Base-by-base conservation (phyloP, 148 eudicot species). In the Chenopodium formosanum region DNA sequence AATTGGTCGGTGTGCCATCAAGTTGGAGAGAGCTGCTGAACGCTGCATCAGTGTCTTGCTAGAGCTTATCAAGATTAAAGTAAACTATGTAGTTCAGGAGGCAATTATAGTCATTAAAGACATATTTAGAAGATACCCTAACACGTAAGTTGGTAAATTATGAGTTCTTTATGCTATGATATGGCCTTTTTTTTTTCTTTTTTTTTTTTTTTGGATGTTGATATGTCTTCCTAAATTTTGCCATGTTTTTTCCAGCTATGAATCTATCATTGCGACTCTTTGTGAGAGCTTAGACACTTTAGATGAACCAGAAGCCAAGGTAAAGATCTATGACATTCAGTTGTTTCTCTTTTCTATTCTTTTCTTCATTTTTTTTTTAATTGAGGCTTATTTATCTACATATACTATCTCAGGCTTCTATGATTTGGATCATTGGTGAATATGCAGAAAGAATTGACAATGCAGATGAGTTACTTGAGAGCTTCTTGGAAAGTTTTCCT, bases 241-340 rank as follows among this genome's bases (percentile, higher is more conserved):
- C 47, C 16, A 48, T 76, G 65, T 60, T 58, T 83, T 66, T 80
- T 69, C 70, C 92, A 95, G 99, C 68, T 94, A 96, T 25, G 99
- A 96, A 86, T 96, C 99, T 84, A 96, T 96, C 74, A 96, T 96
- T 85, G 99, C 99, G 60, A 96, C 99, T 78, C 98, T 96, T 14
- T 96, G 98, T 84, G 98, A 96, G 91, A 96, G 98, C 86, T 89
- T 96, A 80, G 98, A 96, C 89, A 96, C 98, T 68, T 85, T 96
- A 83, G 99, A 96, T 90, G 98, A 96, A 84, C 97, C 99, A 34
- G 99, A 96, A 88, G 98, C 99, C 72, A 96, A 96, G 99, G 99
- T 96, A 87, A 22, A 48, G 37, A n/a, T 58, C 10, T 81, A 68
- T 78, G 72, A 50, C 25, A n/a, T 27, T 81, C 78, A n/a, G 77